Conservation (phyloP, 1,284 basidiomycete genomes). For the Puccinia sorghi region DNA sequence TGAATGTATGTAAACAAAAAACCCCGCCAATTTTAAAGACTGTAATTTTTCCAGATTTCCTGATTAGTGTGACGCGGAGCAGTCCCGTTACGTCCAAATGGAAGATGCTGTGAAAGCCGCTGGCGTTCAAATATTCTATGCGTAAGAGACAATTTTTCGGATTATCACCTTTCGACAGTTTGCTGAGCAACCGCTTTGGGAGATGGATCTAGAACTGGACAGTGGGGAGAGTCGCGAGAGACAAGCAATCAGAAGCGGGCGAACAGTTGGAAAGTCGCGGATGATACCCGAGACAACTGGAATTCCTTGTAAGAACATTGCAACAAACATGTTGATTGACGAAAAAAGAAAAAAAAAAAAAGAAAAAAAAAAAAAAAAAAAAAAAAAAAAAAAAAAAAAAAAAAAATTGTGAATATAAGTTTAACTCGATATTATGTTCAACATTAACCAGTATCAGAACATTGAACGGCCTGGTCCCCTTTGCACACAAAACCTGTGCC, state of each 20-base stretch:
- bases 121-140: slow-evolving; percentile 23
- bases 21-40: background rate
- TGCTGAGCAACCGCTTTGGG: too few relatives aligned
- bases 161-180: too few relatives aligned
- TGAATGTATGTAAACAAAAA: slow-evolving; percentile 32
- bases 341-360: too few relatives aligned
- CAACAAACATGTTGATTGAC: too few relatives aligned
- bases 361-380: too few relatives aligned
- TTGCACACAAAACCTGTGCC: slow-evolving; percentile 11
- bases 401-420: too few relatives aligned
- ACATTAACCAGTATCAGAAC: slow-evolving; percentile 25
- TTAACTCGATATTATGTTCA: too few relatives aligned
- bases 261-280: slow-evolving; percentile 34
- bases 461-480: slow-evolving; percentile 23
- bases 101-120: slow-evolving; percentile 18
- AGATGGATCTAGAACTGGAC: slow-evolving; percentile 42
- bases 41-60: background rate
- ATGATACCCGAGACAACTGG: slow-evolving; percentile 40
- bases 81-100: slow-evolving; percentile 43
- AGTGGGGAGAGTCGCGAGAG: slow-evolving; percentile 28
- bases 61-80: background rate
- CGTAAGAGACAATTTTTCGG: slow-evolving; percentile 30
- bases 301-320: slow-evolving; percentile 28
- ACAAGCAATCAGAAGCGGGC: background rate
- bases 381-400: too few relatives aligned